Conservation (phyloP, 306 rosid species). For the Arachis hypogaea region DNA sequence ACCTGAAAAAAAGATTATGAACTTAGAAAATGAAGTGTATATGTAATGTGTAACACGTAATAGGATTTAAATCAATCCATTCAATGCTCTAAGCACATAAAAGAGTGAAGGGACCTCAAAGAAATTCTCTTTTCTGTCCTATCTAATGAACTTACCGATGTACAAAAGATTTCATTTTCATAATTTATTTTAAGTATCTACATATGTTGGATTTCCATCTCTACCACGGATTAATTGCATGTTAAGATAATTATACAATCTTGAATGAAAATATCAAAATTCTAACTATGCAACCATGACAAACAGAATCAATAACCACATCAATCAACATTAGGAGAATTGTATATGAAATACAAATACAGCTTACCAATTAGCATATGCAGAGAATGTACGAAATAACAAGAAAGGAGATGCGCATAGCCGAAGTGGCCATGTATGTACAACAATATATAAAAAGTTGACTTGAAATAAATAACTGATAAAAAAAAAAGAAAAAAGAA, state of each 20-base stretch:
- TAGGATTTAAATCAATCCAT: background rate
- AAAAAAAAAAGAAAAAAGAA: background rate
- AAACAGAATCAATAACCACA: background rate
- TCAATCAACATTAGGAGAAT: background rate
- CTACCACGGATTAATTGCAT: conserved; percentile 6
- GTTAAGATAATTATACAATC: background rate
- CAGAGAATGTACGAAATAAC: conserved; percentile 9
- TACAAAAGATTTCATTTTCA: too few species aligned
- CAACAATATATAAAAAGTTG: conserved; percentile 12
- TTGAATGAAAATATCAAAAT: too few species aligned
- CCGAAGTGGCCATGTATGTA: conserved; percentile 12
- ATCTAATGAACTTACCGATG: too few species aligned
- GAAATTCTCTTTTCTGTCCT: too few species aligned
- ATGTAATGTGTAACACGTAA: background rate
- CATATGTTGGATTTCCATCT: background rate
- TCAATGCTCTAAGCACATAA: too few species aligned
- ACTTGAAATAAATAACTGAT: background rate
- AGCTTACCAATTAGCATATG: background rate
- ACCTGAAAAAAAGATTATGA: conserved; percentile 36
- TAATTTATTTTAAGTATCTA: too few species aligned
- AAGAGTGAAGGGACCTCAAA: too few species aligned
- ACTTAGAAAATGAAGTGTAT: background rate
- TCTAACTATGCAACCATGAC: too few species aligned
- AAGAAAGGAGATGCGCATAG: background rate
- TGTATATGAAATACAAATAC: too few species aligned